Evolutionary conservation across 1,284 basidiomycete genomes (phyloP).

Genomic region (Moesziomyces globuligerus): DNA sequence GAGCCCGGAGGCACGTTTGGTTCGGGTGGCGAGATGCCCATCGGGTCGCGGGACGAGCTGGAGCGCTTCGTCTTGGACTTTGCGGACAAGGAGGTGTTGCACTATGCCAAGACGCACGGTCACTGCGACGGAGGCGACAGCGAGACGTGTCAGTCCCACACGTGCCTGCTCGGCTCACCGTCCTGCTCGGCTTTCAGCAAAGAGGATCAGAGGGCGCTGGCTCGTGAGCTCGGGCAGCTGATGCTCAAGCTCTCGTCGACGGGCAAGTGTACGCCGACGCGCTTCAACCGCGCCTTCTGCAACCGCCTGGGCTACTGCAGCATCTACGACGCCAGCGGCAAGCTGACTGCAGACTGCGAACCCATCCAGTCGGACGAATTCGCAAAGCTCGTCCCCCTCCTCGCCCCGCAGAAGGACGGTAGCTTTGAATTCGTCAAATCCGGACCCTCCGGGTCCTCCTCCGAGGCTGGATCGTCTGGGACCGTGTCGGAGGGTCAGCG

Average conservation of each 20-base stretch:
- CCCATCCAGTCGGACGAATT: background rate
- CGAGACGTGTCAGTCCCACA: background rate
- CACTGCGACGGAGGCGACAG: conserved; percentile 3
- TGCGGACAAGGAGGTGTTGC: background rate
- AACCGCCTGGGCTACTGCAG: conserved; percentile 13
- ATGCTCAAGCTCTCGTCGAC: conserved; percentile 7
- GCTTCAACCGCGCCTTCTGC: conserved; percentile 6
- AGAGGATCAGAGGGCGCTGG: conserved; percentile 6
- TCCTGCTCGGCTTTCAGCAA: conserved; percentile 3
- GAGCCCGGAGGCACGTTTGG: too few relatives aligned
- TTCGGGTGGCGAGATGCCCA: too few relatives aligned
- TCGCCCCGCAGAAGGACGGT: conserved; percentile 6
- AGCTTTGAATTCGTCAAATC: conserved; percentile 7
- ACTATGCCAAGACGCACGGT: conserved; percentile 2
- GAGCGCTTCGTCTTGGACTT: background rate
- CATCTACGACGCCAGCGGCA: conserved; percentile 2
- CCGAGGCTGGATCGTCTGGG: too few relatives aligned
- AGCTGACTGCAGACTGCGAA: background rate
- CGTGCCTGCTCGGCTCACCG: conserved; percentile 3
- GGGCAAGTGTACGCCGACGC: conserved; percentile 6
- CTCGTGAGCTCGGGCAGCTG: background rate
- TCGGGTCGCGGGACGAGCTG: background rate
- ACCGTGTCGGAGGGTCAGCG: too few relatives aligned
- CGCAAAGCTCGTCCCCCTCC: background rate
- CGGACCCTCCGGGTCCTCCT: too few relatives aligned